Conservation (phyloP, 768 basidiomycete species). For the Xerocomus brunneocitrinus region DNA sequence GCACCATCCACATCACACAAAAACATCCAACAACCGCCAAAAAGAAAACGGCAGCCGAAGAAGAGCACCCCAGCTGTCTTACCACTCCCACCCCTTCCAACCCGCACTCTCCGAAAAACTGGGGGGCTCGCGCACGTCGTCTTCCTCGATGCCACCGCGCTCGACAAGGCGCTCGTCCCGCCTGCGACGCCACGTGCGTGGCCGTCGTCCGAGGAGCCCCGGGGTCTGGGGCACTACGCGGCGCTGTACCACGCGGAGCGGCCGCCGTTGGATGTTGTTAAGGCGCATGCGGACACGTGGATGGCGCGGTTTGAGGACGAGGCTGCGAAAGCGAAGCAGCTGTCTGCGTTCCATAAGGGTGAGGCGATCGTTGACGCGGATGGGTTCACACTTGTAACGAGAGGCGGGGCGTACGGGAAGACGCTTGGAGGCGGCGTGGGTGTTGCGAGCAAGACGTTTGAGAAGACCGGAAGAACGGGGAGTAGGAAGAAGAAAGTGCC, state of each 20-base stretch:
- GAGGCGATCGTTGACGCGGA: conserved; percentile 92
- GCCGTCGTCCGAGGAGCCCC: conserved; percentile 59
- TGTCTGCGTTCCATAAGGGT: conserved; percentile 69
- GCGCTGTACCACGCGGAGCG: conserved; percentile 61
- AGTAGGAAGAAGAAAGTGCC: conserved; percentile 50
- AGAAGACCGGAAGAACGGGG: conserved; percentile 32
- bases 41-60: conserved; percentile 27
- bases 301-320: conserved; percentile 65
- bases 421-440: conserved; percentile 78
- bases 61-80: conserved; percentile 46
- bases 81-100: conserved; percentile 50
- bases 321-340: conserved; percentile 50
- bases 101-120: conserved; percentile 57
- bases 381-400: conserved; percentile 91
- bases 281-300: conserved; percentile 73
- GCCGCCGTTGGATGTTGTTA: conserved; percentile 69
- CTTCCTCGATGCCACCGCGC: conserved; percentile 68
- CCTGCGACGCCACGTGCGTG: conserved; percentile 54
- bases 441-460: conserved; percentile 58
- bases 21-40: conserved; percentile 22
- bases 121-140: conserved; percentile 68
- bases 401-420: conserved; percentile 86
- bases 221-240: conserved; percentile 69
- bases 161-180: conserved; percentile 58
- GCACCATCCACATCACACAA: not conserved